Percentiles rank a stretch among this genome's conserved stretches.
phyloP scores from a whole-genome alignment of 2,329 filamentous ascomycete genomes.

The Alternaria sp. region DNA sequence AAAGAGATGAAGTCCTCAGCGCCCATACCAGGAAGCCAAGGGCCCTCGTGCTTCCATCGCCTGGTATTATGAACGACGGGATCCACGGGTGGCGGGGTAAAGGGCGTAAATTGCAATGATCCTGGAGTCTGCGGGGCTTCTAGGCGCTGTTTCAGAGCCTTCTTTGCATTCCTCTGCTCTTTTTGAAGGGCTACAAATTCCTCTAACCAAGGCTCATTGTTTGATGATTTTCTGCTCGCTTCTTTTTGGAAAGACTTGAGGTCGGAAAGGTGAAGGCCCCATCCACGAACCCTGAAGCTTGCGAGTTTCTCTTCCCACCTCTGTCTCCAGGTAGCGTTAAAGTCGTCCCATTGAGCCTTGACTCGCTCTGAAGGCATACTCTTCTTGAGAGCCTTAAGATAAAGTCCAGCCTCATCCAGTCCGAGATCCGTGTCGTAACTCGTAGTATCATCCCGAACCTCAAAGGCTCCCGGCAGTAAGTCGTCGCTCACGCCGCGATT shows the following conservation, averaged over 20 bases:
- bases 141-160: constrained; percentile 16
- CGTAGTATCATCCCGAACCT: constrained; percentile 41
- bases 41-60: constrained; percentile 65
- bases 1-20: constrained; percentile 62
- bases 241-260: constrained; percentile 1
- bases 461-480: constrained; percentile 38
- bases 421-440: constrained; percentile 34
- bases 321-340: constrained; percentile 9
- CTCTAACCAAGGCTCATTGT: constrained; percentile 1
- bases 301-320: constrained; percentile 13
- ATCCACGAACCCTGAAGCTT: constrained; percentile 1
- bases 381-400: constrained; percentile 32
- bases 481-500: constrained; percentile 19
- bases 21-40: constrained; percentile 64
- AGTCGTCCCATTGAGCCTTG: constrained; percentile 2
- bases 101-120: constrained; percentile 24
- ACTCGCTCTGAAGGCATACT: constrained; percentile 18
- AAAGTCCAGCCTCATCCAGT: constrained; percentile 35
- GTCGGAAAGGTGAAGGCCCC: neutral
- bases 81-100: constrained; percentile 30
- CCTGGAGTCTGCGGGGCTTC: constrained; percentile 23
- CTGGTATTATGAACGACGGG: constrained; percentile 31
- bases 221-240: neutral
- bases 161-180: constrained; percentile 3
- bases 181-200: constrained; percentile 5